phyloP scores from a whole-genome alignment of 208 protist genomes.

The Novymonas esmeraldas region DNA sequence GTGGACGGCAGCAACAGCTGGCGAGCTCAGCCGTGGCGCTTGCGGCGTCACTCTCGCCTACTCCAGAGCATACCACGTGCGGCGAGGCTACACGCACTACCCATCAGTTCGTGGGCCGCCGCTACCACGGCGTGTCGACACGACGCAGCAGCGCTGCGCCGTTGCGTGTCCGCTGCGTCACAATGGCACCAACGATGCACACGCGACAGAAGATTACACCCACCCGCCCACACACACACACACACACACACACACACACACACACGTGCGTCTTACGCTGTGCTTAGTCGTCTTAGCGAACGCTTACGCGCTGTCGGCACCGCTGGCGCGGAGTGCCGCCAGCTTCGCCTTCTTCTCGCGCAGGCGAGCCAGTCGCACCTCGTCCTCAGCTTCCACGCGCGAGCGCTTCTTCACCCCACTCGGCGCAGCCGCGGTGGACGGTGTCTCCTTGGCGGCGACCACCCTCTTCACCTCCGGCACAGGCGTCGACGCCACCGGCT shows the following conservation, averaged over 20 bases:
- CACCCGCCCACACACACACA: too few species aligned
- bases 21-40: too few species aligned
- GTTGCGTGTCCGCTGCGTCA: too few species aligned
- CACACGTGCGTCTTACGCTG: neutral
- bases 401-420: constrained; percentile 29
- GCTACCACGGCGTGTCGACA: too few species aligned
- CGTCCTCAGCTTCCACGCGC: constrained; percentile 36
- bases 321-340: constrained; percentile 46
- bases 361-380: constrained; percentile 57
- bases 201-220: too few species aligned
- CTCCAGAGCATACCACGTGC: too few species aligned
- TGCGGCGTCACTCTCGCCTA: too few species aligned
- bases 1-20: too few species aligned
- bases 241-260: neutral
- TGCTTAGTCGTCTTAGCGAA: constrained; percentile 14
- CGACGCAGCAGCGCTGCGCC: too few species aligned
- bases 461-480: constrained; percentile 2
- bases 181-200: too few species aligned
- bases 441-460: constrained; percentile 1
- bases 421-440: neutral
- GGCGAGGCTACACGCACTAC: too few species aligned
- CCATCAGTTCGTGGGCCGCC: too few species aligned
- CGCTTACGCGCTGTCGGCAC: constrained; percentile 23
- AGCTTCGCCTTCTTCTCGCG: constrained; percentile 70
- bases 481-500: neutral